A percentile compares a stretch with the other conserved stretches of the same genome.
phyloP scores from a whole-genome alignment of 1,139 yeast species.

The Diutina catenulata region DNA sequence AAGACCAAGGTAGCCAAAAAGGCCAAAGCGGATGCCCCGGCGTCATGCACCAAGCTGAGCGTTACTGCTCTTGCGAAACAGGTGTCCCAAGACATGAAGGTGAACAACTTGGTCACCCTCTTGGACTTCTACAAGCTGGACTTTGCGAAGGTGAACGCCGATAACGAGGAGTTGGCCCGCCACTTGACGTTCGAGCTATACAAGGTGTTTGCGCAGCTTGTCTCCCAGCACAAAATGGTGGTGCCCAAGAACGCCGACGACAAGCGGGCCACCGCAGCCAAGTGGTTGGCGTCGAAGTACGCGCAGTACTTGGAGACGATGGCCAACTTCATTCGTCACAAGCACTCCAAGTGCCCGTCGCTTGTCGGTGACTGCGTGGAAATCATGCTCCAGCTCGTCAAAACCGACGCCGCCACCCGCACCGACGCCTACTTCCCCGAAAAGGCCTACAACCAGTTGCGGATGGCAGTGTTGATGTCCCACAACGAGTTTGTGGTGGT shows the following conservation, averaged over 20 bases:
- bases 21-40: conserved; percentile 10
- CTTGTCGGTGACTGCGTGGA: conserved; percentile 55
- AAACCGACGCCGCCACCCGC: conserved; percentile 28
- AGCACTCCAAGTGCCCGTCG: conserved; percentile 26
- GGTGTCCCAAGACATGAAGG: conserved; percentile 11
- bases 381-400: conserved; percentile 47
- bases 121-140: conserved; percentile 24
- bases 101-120: conserved; percentile 40
- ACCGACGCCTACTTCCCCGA: conserved; percentile 37
- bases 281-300: conserved; percentile 59
- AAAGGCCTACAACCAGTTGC: conserved; percentile 36
- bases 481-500: conserved; percentile 28
- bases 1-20: conserved; percentile 7
- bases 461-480: conserved; percentile 32
- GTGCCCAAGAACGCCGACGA: conserved; percentile 20
- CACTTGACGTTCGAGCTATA: conserved; percentile 39
- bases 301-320: conserved; percentile 38
- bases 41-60: conserved; percentile 25
- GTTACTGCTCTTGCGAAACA: conserved; percentile 15
- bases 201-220: conserved; percentile 46
- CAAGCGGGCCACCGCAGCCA: conserved; percentile 33
- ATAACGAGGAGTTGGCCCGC: conserved; percentile 26
- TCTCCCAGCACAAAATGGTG: conserved; percentile 36
- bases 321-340: conserved; percentile 24
- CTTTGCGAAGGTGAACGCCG: conserved; percentile 12